Evolutionary conservation across 306 rosid genomes (phyloP).

Genomic region (Sicyos edulis): DNA sequence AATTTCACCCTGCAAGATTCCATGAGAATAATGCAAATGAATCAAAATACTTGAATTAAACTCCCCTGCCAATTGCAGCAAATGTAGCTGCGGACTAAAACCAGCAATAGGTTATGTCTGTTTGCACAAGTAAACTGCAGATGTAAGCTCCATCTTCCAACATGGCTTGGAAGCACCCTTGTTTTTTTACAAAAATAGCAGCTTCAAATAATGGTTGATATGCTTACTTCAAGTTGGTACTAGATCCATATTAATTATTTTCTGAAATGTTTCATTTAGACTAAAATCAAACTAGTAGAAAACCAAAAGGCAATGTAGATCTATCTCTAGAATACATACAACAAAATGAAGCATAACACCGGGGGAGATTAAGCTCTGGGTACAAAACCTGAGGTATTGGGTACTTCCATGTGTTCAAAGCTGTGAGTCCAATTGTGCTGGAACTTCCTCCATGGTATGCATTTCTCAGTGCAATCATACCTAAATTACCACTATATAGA

Average conservation of each 20-base stretch:
- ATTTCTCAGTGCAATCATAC: conserved; percentile 83
- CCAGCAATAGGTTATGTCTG: background rate
- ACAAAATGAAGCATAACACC: background rate
- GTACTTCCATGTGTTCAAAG: conserved; percentile 82
- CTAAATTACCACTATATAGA: conserved; percentile 68
- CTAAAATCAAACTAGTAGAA: background rate
- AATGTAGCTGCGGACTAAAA: background rate
- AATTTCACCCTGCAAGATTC: conserved; percentile 60
- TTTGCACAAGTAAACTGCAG: background rate
- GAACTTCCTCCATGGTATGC: conserved; percentile 95
- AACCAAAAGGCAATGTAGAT: conserved; percentile 9
- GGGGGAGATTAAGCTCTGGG: background rate
- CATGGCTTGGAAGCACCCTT: background rate
- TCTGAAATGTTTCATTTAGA: background rate
- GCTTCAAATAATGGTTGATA: background rate
- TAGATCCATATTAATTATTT: background rate
- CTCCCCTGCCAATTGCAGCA: background rate
- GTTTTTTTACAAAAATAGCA: background rate
- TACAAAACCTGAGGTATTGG: conserved; percentile 75
- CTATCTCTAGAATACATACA: conserved; percentile 10
- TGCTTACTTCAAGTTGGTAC: background rate
- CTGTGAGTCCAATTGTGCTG: conserved; percentile 65
- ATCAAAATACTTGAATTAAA: background rate
- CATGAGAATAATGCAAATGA: background rate
- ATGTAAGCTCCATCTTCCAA: background rate